A percentile compares a stretch with the other conserved stretches of the same genome.
Evolutionary conservation across 495 filamentous ascomycete species (phyloP).

Genomic region (Lophiotrema nucula): DNA sequence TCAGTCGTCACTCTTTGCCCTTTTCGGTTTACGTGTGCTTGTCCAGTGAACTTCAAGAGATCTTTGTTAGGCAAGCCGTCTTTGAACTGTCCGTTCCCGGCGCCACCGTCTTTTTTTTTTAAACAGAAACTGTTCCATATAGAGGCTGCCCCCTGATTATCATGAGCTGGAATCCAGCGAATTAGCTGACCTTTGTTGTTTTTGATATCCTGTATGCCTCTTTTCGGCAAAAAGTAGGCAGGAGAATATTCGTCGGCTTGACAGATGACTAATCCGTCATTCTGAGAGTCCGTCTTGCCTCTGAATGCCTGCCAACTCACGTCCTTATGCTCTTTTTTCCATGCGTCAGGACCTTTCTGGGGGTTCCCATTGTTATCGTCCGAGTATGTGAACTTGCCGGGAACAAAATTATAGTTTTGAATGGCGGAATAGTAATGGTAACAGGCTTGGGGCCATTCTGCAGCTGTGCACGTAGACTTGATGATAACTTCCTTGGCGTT

Average conservation of each 20-base stretch:
- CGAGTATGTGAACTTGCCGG: neutral
- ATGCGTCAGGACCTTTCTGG: neutral
- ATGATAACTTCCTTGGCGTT: neutral
- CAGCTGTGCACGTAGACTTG: neutral
- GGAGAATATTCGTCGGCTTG: slow-evolving; percentile 2
- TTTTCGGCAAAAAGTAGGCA: neutral
- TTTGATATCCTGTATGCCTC: neutral
- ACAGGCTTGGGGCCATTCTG: neutral
- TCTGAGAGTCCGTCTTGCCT: neutral
- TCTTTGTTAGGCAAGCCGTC: no score
- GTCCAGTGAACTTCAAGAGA: no score
- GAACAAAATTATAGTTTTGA: neutral
- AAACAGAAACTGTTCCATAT: no score
- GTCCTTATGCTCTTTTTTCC: neutral
- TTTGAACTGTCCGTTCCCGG: no score
- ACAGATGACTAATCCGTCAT: neutral
- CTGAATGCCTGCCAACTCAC: slow-evolving; percentile 4
- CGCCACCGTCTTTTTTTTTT: no score
- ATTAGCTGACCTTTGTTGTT: neutral
- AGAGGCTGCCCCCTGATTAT: neutral
- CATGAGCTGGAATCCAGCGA: neutral
- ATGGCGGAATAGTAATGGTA: slow-evolving; percentile 5
- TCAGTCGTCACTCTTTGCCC: no score
- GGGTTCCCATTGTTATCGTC: neutral
- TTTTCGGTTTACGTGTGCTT: no score